Conservation (phyloP, 768 basidiomycete species). For the Suillus americanus region DNA sequence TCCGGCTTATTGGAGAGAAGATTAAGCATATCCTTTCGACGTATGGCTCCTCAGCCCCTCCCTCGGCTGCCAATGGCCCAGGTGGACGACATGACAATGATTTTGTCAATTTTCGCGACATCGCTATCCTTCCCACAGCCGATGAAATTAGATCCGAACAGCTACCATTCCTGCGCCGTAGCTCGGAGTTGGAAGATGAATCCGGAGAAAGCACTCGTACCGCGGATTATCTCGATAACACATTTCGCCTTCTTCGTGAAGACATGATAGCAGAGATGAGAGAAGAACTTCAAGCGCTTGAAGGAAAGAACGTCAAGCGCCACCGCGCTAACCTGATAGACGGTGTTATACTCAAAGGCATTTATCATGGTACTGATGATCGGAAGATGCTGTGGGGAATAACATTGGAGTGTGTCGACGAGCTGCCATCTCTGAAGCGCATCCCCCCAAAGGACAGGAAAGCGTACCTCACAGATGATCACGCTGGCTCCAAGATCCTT, state of each 20-base stretch:
- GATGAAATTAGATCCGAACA: slow-evolving; percentile 48
- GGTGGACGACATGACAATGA: slow-evolving; percentile 69
- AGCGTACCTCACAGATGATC: slow-evolving; percentile 33
- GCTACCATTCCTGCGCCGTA: slow-evolving; percentile 45
- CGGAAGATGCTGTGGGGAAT: slow-evolving; percentile 38
- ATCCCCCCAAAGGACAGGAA: slow-evolving; percentile 33
- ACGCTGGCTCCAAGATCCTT: slow-evolving; percentile 30
- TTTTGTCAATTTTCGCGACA: slow-evolving; percentile 51
- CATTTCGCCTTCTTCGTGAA: slow-evolving; percentile 58
- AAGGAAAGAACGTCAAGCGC: slow-evolving; percentile 36
- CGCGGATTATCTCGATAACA: slow-evolving; percentile 53
- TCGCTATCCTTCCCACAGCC: slow-evolving; percentile 57
- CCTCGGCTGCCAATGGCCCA: slow-evolving; percentile 33
- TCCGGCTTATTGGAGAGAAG: slow-evolving; percentile 32
- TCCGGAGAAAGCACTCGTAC: slow-evolving; percentile 32
- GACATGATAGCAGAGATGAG: slow-evolving; percentile 54
- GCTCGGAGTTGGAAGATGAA: slow-evolving; percentile 39
- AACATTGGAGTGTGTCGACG: slow-evolving; percentile 31
- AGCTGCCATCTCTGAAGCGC: slow-evolving; percentile 34
- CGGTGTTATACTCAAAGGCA: slow-evolving; percentile 32
- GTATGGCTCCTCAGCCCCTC: slow-evolving; percentile 15
- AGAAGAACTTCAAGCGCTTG: slow-evolving; percentile 46
- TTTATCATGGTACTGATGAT: slow-evolving; percentile 28
- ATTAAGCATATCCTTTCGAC: slow-evolving; percentile 35
- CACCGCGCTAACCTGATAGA: slow-evolving; percentile 36